Percentiles rank a stretch among this genome's conserved stretches.
These are phyloP conservation scores for Mucor lusitanicus DNA, from an alignment of 371 early-diverging fungal genomes.

Conservation along the genomic window DNA sequence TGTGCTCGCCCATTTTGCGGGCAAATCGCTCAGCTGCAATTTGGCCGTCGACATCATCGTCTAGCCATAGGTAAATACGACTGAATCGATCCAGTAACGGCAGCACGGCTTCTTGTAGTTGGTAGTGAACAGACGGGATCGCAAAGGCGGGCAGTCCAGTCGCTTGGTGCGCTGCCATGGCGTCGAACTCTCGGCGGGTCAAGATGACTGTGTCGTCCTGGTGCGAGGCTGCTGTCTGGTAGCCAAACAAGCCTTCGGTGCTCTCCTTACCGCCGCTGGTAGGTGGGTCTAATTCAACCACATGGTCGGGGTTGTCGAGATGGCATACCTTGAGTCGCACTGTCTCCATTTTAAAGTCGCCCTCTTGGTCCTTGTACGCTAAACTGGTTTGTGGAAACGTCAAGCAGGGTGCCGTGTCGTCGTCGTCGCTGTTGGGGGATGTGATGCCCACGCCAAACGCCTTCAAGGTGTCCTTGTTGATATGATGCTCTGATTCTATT, in stretches of 20 bases:
- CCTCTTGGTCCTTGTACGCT: slow-evolving; percentile 7
- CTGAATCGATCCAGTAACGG: slow-evolving; percentile 66
- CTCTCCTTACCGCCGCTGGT: slow-evolving; percentile 13
- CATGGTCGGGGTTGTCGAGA: slow-evolving; percentile 11
- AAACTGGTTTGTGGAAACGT: slow-evolving; percentile 51
- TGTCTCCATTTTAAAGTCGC: slow-evolving; percentile 23
- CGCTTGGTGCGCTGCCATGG: slow-evolving; percentile 71
- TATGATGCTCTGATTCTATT: slow-evolving; percentile 15
- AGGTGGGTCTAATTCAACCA: slow-evolving; percentile 33
- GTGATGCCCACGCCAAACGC: slow-evolving; percentile 37
- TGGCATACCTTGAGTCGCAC: slow-evolving; percentile 43
- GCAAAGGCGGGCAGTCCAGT: slow-evolving; percentile 66
- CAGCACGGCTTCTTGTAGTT: slow-evolving; percentile 64
- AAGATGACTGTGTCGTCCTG: slow-evolving; percentile 52
- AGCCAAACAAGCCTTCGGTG: slow-evolving; percentile 66
- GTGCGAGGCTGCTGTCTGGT: slow-evolving; percentile 54
- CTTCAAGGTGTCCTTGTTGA: slow-evolving; percentile 23
- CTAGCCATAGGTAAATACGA: slow-evolving; percentile 71
- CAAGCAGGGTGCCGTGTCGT: slow-evolving; percentile 16
- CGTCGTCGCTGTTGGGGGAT: neutral
- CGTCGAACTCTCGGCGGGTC: slow-evolving; percentile 67
- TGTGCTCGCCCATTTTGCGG: slow-evolving; percentile 64
- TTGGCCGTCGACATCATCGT: slow-evolving; percentile 68
- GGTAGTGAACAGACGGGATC: slow-evolving; percentile 57
- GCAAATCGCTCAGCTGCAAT: slow-evolving; percentile 62